phyloP scores from a whole-genome alignment of 2,329 filamentous ascomycete species.

The Dichotomopilus funicola region DNA sequence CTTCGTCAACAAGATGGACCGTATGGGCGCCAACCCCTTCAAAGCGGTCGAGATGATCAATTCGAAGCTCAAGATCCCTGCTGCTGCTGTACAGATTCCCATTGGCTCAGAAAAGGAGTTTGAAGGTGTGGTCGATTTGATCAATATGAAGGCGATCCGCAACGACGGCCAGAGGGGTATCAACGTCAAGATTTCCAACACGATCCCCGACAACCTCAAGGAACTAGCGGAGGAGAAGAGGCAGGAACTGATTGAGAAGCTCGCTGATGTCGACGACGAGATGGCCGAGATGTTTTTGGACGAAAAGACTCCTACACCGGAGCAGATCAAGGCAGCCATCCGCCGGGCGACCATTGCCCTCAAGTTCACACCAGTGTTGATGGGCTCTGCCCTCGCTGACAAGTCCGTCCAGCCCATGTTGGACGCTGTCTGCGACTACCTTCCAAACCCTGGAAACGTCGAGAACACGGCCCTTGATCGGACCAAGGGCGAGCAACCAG shows the following conservation, averaged over 20 bases:
- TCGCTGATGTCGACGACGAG: constrained; percentile 96
- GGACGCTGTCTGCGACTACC: constrained; percentile 90
- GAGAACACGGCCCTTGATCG: constrained; percentile 85
- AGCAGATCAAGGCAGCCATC: constrained; percentile 88
- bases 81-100: constrained; percentile 88
- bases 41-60: constrained; percentile 98
- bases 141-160: constrained; percentile 89
- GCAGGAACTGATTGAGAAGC: constrained; percentile 80
- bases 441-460: constrained; percentile 86
- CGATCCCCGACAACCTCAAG: constrained; percentile 74
- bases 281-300: constrained; percentile 94
- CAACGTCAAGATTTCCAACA: constrained; percentile 66
- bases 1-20: constrained; percentile 99
- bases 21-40: constrained; percentile 97
- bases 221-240: constrained; percentile 76
- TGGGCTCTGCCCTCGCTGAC: constrained; percentile 92
- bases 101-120: constrained; percentile 91
- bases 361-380: constrained; percentile 91
- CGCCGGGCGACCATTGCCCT: constrained; percentile 80
- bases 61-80: constrained; percentile 85
- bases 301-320: constrained; percentile 68
- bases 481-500: constrained; percentile 67
- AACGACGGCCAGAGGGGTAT: constrained; percentile 81
- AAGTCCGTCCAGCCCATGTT: constrained; percentile 94
- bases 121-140: constrained; percentile 84